Conservation (phyloP, 164 flowering plant species). For the Annona cherimola region DNA sequence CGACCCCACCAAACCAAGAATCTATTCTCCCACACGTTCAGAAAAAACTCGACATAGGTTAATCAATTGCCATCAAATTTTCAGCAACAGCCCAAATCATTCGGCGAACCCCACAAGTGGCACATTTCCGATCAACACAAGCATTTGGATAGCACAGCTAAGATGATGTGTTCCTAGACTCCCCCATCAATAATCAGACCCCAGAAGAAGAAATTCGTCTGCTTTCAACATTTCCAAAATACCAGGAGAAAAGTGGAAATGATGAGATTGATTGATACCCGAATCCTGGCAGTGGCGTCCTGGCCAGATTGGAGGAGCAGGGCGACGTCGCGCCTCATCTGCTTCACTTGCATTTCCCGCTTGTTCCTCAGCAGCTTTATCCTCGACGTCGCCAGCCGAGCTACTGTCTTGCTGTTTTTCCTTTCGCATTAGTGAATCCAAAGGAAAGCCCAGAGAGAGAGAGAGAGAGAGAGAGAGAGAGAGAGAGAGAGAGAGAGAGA, state of each 20-base stretch:
- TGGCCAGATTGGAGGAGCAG: conserved; percentile 82
- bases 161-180: not conserved
- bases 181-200: not conserved
- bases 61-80: not conserved
- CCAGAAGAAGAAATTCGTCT: not conserved
- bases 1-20: not conserved
- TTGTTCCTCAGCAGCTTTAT: conserved; percentile 94
- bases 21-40: not conserved
- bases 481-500: not conserved
- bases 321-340: conserved; percentile 91
- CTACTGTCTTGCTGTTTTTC: conserved; percentile 66
- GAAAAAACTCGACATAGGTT: not conserved
- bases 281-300: conserved; percentile 85
- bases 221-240: not conserved
- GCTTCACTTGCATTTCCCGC: conserved; percentile 72
- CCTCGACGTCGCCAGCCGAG: conserved; percentile 85
- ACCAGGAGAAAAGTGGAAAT: too few species aligned
- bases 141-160: not conserved
- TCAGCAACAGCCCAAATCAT: not conserved
- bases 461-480: not conserved
- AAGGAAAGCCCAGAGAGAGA: not conserved
- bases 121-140: not conserved
- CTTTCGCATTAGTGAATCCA: not conserved
- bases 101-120: not conserved
- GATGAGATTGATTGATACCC: conserved; percentile 37